These are phyloP conservation scores for Malassezia sympodialis DNA, from an alignment of 1,284 basidiomycete species.

Conservation along the genomic window DNA sequence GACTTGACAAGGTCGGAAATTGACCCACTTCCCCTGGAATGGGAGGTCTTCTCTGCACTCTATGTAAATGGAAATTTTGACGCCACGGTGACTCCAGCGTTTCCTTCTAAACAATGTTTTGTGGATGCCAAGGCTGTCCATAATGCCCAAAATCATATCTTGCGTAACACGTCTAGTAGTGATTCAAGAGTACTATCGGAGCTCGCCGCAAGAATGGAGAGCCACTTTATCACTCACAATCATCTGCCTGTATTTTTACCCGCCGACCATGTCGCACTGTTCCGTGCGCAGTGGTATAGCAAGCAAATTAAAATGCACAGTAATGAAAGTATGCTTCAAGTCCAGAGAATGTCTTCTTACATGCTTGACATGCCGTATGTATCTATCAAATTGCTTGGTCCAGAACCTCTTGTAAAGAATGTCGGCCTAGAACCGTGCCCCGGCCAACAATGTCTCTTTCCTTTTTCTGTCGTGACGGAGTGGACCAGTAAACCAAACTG, in stretches of 20 bases:
- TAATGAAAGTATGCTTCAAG: not conserved
- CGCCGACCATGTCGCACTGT: not conserved
- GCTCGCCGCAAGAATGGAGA: not conserved
- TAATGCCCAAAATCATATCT: not conserved
- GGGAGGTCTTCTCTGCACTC: not conserved
- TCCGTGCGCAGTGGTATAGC: not conserved
- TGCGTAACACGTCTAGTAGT: not conserved
- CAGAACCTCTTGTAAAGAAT: not conserved
- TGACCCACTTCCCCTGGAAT: not conserved
- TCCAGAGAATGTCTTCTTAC: not conserved
- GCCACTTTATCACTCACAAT: not conserved
- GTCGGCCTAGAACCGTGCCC: not conserved
- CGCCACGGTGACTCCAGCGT: not conserved
- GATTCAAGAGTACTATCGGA: not conserved
- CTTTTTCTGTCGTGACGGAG: not conserved
- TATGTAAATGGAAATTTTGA: constrained; percentile 3
- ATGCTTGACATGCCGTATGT: not conserved
- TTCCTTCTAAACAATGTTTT: not conserved
- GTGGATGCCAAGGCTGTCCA: not conserved
- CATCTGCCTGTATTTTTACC: not conserved
- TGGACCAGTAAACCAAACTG: not conserved
- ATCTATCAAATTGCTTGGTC: not conserved
- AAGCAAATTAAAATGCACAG: not conserved
- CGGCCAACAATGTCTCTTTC: not conserved
- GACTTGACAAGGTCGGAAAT: not conserved